phyloP scores from a whole-genome alignment of 1,139 yeast species.

The Candida tunisiensis region DNA sequence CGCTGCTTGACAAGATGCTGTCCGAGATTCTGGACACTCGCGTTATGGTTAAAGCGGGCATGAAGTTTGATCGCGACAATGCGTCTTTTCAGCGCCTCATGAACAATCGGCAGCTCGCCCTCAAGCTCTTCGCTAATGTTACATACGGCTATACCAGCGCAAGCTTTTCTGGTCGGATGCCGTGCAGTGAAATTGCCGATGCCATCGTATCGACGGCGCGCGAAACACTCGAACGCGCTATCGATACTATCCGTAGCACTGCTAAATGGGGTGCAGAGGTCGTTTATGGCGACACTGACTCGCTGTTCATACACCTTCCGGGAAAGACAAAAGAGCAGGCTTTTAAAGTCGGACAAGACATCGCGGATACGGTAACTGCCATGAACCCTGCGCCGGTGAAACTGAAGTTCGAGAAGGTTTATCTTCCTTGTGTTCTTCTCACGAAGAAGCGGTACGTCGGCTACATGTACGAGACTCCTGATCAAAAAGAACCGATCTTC shows the following conservation, averaged over 20 bases:
- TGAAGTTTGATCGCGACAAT: constrained; percentile 30
- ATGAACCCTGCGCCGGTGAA: constrained; percentile 67
- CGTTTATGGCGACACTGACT: constrained; percentile 94
- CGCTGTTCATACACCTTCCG: constrained; percentile 78
- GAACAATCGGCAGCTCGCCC: constrained; percentile 68
- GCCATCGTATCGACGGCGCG: constrained; percentile 86
- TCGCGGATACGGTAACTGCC: constrained; percentile 48
- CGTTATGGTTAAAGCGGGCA: constrained; percentile 58
- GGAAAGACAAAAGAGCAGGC: constrained; percentile 70
- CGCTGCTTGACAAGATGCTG: constrained; percentile 70
- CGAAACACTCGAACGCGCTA: constrained; percentile 61
- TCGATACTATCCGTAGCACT: constrained; percentile 45
- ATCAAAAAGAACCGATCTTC: constrained; percentile 44
- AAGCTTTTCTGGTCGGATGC: constrained; percentile 92
- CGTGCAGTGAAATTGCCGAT: constrained; percentile 88
- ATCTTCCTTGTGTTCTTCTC: constrained; percentile 66
- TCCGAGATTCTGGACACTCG: constrained; percentile 69
- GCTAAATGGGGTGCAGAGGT: constrained; percentile 72
- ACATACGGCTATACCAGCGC: constrained; percentile 96
- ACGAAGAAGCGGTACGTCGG: constrained; percentile 92
- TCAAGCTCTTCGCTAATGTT: constrained; percentile 84
- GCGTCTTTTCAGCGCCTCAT: constrained; percentile 35
- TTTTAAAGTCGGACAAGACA: constrained; percentile 50
- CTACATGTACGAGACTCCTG: constrained; percentile 43
- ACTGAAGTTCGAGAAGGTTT: constrained; percentile 82